Base-by-base conservation (phyloP, 495 filamentous ascomycete genomes). In the Xylaria castorea region DNA sequence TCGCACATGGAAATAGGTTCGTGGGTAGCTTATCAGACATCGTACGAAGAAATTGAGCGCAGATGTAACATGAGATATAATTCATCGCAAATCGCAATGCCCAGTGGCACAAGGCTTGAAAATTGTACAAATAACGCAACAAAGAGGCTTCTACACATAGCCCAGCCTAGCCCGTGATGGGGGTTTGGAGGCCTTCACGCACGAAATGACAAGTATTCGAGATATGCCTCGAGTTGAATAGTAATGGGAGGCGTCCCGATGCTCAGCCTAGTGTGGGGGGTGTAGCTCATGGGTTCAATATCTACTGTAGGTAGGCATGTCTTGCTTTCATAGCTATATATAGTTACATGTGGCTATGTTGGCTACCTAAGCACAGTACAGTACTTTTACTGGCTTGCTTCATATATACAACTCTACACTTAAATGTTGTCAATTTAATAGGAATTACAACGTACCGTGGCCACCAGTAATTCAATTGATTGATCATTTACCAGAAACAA, bases 301-400 rank as follows among this genome's bases (percentile, higher is more conserved):
- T 55, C 22, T 11, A n/a, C n/a, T n/a, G n/a, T n/a, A n/a, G n/a
- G n/a, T n/a, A 55, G 22, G 12, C 22, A 57, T 32, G 53, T 57
- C 53, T 12, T 57, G 53, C 32, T 57, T 57, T 57, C 5, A 4
- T 4, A 57, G 53, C 53, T 57, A 57, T 57, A 32, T 57, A 57
- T 57, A 57, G 53, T 12, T 57, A 57, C 51, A 55, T 5, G 51
- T 57, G 22, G 53, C 53, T 57, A 57, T 57, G 22, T 32, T 16
- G 53, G 25, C 1, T 32, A 32, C 1, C 1, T 32, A 18, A 5
- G n/a, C n/a, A n/a, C n/a, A n/a, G n/a, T 4, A 4, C 27, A 32
- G 27, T 30, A 32, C 16, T 57, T 4, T 16, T 16, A 12, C 25
- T 30, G 11, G 2, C 25, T 12, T 27, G 14, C 50, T 14, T 27